Conservation (phyloP, 129 eudicot genomes). For the Centaurea solstitialis region DNA sequence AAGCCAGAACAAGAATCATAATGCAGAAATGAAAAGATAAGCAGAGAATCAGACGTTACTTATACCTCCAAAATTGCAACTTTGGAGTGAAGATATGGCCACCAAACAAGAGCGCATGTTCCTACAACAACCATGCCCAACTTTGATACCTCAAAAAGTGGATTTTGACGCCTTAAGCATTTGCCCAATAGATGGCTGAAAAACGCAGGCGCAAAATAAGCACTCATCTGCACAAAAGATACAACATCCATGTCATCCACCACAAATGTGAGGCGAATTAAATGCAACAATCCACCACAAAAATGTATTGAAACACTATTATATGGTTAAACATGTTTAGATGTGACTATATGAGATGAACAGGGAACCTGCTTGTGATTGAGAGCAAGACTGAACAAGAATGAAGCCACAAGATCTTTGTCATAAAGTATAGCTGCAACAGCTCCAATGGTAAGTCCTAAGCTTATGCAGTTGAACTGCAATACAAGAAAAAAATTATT, state of each 20-base stretch:
- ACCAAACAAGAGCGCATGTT: conserved; percentile 84
- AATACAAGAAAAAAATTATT: neutral
- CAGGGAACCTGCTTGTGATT: conserved; percentile 81
- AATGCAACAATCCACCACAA: too few species aligned
- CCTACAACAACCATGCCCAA: conserved; percentile 78
- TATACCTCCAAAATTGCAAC: conserved; percentile 69
- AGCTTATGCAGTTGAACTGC: conserved; percentile 91
- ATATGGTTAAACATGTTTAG: neutral
- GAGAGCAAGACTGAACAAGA: conserved; percentile 70
- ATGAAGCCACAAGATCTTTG: conserved; percentile 66
- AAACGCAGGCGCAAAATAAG: conserved; percentile 93
- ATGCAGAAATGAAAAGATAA: neutral
- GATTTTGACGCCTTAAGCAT: conserved; percentile 70
- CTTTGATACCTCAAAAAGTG: conserved; percentile 65
- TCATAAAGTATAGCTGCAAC: conserved; percentile 35
- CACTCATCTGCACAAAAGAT: conserved; percentile 83
- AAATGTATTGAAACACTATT: neutral
- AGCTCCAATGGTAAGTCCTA: conserved; percentile 83
- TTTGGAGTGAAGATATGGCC: conserved; percentile 83
- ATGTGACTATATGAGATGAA: neutral
- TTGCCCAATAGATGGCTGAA: conserved; percentile 82
- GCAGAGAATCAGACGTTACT: neutral
- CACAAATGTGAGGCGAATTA: too few species aligned
- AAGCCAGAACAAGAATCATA: neutral
- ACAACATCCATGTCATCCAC: neutral